Percentiles rank a stretch among this genome's conserved stretches.
These are phyloP conservation scores for Vachellia collinsii DNA, from an alignment of 306 rosid genomes.

Conservation along the genomic window DNA sequence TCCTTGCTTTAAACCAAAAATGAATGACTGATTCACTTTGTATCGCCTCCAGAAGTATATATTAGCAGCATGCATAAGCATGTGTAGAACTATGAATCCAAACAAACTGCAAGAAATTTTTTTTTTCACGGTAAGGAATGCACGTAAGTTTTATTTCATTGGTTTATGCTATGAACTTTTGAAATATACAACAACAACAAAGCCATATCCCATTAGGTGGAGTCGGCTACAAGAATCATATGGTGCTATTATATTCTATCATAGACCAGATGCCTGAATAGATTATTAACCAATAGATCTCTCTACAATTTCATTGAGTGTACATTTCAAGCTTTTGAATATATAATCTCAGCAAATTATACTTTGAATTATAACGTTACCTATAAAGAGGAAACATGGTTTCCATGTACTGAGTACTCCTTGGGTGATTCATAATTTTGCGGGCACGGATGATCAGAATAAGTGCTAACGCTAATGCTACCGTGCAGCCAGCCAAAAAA, in stretches of 20 bases:
- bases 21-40: conserved; percentile 68
- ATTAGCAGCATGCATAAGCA: conserved; percentile 66
- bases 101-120: conserved; percentile 60
- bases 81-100: conserved; percentile 66
- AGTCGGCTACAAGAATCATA: too few species aligned
- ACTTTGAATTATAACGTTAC: conserved; percentile 31
- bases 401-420: conserved; percentile 56
- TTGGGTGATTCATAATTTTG: conserved; percentile 39
- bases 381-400: conserved; percentile 78
- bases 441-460: conserved; percentile 48
- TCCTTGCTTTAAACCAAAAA: conserved; percentile 76
- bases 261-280: too few species aligned
- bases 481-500: conserved; percentile 69
- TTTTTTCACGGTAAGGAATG: conserved; percentile 7
- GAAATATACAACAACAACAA: too few species aligned
- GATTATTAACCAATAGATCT: too few species aligned
- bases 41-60: conserved; percentile 63
- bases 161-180: too few species aligned
- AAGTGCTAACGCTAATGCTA: conserved; percentile 58
- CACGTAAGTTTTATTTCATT: neutral
- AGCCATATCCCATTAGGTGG: too few species aligned
- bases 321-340: neutral
- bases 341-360: neutral
- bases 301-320: too few species aligned
- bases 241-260: too few species aligned